phyloP scores from a whole-genome alignment of 805 yeast genomes.

The Jamesozyma hellenica region DNA sequence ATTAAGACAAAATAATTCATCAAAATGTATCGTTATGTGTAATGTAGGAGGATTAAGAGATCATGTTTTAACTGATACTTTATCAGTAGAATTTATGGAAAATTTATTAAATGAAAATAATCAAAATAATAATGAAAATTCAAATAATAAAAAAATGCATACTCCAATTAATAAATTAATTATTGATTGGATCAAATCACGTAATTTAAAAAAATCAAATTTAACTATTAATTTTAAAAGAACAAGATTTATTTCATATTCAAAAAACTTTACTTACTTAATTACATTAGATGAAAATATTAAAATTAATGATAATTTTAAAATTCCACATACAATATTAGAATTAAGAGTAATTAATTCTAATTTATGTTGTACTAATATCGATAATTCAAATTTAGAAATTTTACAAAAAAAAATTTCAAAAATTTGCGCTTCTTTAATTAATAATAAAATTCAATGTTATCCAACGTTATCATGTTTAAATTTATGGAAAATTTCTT shows the following conservation, averaged over 20 bases:
- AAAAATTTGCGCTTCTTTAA: constrained; percentile 7
- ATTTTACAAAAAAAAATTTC: neutral
- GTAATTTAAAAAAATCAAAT: constrained; percentile 7
- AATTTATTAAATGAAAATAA: neutral
- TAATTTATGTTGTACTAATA: neutral
- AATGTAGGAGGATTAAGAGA: constrained; percentile 28
- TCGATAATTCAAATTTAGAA: too few species aligned
- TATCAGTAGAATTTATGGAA: constrained; percentile 1
- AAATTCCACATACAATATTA: constrained; percentile 17
- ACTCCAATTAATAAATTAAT: constrained; percentile 16
- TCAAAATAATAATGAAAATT: neutral
- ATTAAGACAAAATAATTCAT: constrained; percentile 4
- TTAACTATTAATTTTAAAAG: constrained; percentile 17
- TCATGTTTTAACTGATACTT: constrained; percentile 14
- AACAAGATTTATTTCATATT: constrained; percentile 19
- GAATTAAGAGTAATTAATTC: constrained; percentile 8
- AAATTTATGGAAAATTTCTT: constrained; percentile 20
- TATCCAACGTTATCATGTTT: constrained; percentile 12
- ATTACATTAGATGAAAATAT: constrained; percentile 22
- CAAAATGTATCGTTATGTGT: constrained; percentile 19
- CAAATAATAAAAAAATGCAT: neutral
- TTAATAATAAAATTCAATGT: constrained; percentile 16
- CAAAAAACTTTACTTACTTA: constrained; percentile 9
- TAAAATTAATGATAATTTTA: constrained; percentile 4
- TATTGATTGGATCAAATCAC: constrained; percentile 24